Conservation (phyloP, 352 stramenopile genomes). For the Phytophthora sojae region DNA sequence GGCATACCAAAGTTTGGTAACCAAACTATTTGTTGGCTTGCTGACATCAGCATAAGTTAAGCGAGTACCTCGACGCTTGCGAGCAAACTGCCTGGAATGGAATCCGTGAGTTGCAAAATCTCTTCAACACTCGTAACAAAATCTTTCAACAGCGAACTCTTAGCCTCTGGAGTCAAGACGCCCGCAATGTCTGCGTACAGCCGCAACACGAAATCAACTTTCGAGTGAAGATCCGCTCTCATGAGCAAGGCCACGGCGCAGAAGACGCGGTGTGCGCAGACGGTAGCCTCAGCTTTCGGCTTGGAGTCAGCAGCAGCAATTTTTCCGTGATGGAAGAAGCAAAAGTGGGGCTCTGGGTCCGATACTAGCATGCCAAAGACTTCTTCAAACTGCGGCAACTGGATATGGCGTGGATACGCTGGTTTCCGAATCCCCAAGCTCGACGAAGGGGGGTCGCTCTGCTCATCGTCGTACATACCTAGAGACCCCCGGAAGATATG, state of each 20-base stretch:
- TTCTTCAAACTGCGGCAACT: constrained; percentile 68
- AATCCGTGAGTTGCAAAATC: constrained; percentile 48
- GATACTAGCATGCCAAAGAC: constrained; percentile 78
- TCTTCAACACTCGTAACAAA: constrained; percentile 48
- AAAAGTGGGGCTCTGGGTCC: constrained; percentile 71
- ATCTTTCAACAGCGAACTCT: constrained; percentile 54
- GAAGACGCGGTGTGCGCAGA: constrained; percentile 67
- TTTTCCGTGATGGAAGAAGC: constrained; percentile 56
- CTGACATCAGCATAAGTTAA: background rate
- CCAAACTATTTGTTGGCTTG: background rate
- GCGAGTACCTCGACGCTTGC: constrained; percentile 26
- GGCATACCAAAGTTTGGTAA: background rate
- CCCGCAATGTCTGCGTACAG: constrained; percentile 62
- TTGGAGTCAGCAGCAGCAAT: constrained; percentile 24
- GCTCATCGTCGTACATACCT: constrained; percentile 39
- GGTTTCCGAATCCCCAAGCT: constrained; percentile 21
- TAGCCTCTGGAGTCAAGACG: constrained; percentile 49
- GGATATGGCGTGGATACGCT: constrained; percentile 57
- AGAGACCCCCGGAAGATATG: constrained; percentile 54
- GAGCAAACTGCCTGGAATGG: constrained; percentile 28
- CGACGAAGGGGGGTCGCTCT: constrained; percentile 5
- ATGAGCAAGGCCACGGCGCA: constrained; percentile 65
- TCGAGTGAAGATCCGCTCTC: constrained; percentile 57
- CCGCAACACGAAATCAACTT: constrained; percentile 66
- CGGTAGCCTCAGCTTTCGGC: constrained; percentile 24